Evolutionary conservation across 2,329 filamentous ascomycete genomes (phyloP).

Genomic region (Tetracladium maxilliforme): DNA sequence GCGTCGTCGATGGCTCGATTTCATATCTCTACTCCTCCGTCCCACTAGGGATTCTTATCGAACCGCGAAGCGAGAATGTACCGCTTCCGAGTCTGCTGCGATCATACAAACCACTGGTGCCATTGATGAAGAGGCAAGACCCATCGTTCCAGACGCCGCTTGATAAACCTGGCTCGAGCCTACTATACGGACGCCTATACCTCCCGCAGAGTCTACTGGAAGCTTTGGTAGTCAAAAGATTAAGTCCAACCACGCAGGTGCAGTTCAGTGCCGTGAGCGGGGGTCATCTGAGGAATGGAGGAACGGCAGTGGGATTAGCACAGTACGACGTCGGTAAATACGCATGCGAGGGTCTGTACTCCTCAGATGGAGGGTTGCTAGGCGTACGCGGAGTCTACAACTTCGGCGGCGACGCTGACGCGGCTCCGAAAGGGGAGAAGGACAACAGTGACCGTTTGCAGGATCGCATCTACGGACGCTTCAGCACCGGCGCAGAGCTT

Average conservation of each 20-base stretch:
- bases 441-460: conserved; percentile 19
- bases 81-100: too few species aligned
- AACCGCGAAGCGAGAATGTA: too few species aligned
- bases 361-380: conserved; percentile 79
- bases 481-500: conserved; percentile 81
- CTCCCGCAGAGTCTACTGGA: conserved; percentile 76
- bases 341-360: conserved; percentile 79
- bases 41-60: conserved; percentile 57
- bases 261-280: conserved; percentile 69
- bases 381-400: conserved; percentile 88
- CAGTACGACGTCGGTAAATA: conserved; percentile 81
- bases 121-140: conserved; percentile 37
- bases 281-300: conserved; percentile 56
- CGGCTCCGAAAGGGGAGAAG: conserved; percentile 7
- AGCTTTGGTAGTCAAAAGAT: conserved; percentile 65
- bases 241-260: conserved; percentile 65
- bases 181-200: conserved; percentile 68
- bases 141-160: too few species aligned
- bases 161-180: conserved; percentile 28
- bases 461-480: conserved; percentile 61
- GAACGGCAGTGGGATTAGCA: conserved; percentile 56
- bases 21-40: conserved; percentile 92
- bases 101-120: conserved; percentile 68
- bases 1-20: conserved; percentile 89
- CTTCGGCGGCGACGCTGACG: conserved; percentile 41